These are phyloP conservation scores for Leccinum incarnatum DNA, from an alignment of 768 basidiomycete genomes.

Conservation along the genomic window DNA sequence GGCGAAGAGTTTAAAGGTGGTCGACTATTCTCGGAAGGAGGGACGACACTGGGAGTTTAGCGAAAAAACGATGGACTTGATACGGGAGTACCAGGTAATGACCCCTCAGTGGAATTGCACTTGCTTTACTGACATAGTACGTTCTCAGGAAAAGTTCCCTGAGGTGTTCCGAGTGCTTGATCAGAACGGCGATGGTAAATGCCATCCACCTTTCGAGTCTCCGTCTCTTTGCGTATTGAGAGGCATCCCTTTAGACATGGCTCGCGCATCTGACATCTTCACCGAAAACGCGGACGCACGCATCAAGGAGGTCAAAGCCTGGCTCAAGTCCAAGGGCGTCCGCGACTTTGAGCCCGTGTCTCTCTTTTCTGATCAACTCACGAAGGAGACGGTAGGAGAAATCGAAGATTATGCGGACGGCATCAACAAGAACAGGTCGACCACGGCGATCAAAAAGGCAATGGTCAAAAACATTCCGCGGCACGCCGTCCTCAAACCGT, in stretches of 20 bases:
- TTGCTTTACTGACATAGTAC: neutral
- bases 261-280: constrained; percentile 57
- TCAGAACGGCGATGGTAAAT: constrained; percentile 62
- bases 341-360: constrained; percentile 91
- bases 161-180: constrained; percentile 78
- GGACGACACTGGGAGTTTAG: constrained; percentile 92
- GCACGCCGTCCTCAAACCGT: constrained; percentile 89
- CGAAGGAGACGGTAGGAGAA: constrained; percentile 80
- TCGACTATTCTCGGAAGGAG: constrained; percentile 86
- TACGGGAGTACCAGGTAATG: constrained; percentile 77
- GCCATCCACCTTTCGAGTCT: neutral
- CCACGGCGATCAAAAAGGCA: constrained; percentile 77
- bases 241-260: constrained; percentile 58
- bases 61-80: constrained; percentile 75
- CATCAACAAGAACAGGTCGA: constrained; percentile 58
- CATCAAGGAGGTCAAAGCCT: constrained; percentile 74
- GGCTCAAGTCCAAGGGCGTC: constrained; percentile 86
- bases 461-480: constrained; percentile 93
- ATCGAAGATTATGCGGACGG: constrained; percentile 77
- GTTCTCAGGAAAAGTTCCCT: constrained; percentile 67
- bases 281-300: constrained; percentile 61
- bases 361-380: constrained; percentile 86
- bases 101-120: neutral
- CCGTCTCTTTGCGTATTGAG: neutral
- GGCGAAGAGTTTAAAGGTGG: constrained; percentile 87